phyloP scores from a whole-genome alignment of 2,329 filamentous ascomycete genomes.

The Calonectria pseudoreteaudii region DNA sequence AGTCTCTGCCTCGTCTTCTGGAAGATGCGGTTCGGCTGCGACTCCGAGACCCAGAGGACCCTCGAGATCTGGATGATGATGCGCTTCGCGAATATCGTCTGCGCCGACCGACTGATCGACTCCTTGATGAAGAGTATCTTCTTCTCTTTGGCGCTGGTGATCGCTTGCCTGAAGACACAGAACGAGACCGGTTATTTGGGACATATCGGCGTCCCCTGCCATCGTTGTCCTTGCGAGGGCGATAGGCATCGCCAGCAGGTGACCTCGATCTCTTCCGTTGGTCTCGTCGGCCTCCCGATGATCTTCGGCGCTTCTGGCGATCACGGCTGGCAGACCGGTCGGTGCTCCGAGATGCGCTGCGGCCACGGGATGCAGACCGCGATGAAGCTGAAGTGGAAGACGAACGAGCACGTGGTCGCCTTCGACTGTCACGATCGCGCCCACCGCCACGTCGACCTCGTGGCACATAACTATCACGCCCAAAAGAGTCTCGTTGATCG shows the following conservation, averaged over 20 bases:
- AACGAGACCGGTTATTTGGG: constrained; percentile 45
- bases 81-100: constrained; percentile 50
- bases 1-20: constrained; percentile 31
- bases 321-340: constrained; percentile 48
- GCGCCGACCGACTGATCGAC: constrained; percentile 57
- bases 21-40: constrained; percentile 38
- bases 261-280: constrained; percentile 56
- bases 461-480: constrained; percentile 67
- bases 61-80: constrained; percentile 57
- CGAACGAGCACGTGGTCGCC: constrained; percentile 47
- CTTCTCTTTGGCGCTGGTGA: constrained; percentile 63
- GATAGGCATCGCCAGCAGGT: constrained; percentile 45
- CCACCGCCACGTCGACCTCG: constrained; percentile 55
- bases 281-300: constrained; percentile 46
- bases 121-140: constrained; percentile 61
- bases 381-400: constrained; percentile 47
- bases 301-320: constrained; percentile 49
- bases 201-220: constrained; percentile 37
- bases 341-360: constrained; percentile 46
- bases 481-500: constrained; percentile 57
- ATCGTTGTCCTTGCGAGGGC: constrained; percentile 37
- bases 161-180: constrained; percentile 50
- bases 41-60: constrained; percentile 48
- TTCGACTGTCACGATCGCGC: constrained; percentile 55
- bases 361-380: constrained; percentile 50